A percentile compares a stretch with the other conserved stretches of the same genome.
These are phyloP conservation scores for Amyloporia xantha DNA, from an alignment of 768 basidiomycete genomes.

Conservation along the genomic window DNA sequence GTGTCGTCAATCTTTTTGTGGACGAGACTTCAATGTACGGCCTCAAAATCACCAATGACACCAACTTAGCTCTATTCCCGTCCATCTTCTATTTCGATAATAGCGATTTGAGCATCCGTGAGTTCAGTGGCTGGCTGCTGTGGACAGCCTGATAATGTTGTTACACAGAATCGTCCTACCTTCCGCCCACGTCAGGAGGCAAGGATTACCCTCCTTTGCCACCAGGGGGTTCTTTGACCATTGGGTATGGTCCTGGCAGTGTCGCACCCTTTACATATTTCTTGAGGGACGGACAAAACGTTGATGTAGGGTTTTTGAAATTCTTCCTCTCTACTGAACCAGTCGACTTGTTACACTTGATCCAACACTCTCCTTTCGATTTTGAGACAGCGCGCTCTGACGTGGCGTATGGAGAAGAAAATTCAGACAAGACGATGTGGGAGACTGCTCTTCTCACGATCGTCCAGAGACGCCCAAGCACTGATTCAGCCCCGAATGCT, in stretches of 20 bases:
- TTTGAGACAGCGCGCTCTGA: too few species aligned
- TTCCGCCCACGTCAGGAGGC: neutral
- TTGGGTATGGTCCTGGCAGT: constrained; percentile 37
- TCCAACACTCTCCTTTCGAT: too few species aligned
- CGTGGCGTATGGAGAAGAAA: too few species aligned
- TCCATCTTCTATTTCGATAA: constrained; percentile 25
- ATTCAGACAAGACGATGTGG: too few species aligned
- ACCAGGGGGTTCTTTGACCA: constrained; percentile 16
- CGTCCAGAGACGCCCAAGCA: too few species aligned
- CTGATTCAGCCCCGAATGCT: too few species aligned
- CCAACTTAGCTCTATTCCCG: constrained; percentile 15
- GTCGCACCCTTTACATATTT: constrained; percentile 26
- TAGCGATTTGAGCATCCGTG: constrained; percentile 22
- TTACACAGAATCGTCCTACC: neutral
- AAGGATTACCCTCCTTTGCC: constrained; percentile 6
- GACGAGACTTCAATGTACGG: constrained; percentile 15
- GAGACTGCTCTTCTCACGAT: too few species aligned
- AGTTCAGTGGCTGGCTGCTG: constrained; percentile 2
- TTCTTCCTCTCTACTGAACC: constrained; percentile 33
- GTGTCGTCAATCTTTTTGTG: constrained; percentile 16
- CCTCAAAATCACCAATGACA: constrained; percentile 22
- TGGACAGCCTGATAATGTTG: neutral
- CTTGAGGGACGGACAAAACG: constrained; percentile 24
- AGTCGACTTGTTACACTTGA: constrained; percentile 22
- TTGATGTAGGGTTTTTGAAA: constrained; percentile 39